These are phyloP conservation scores for Caloboletus inedulis DNA, from an alignment of 1,284 basidiomycete species.

Conservation along the genomic window DNA sequence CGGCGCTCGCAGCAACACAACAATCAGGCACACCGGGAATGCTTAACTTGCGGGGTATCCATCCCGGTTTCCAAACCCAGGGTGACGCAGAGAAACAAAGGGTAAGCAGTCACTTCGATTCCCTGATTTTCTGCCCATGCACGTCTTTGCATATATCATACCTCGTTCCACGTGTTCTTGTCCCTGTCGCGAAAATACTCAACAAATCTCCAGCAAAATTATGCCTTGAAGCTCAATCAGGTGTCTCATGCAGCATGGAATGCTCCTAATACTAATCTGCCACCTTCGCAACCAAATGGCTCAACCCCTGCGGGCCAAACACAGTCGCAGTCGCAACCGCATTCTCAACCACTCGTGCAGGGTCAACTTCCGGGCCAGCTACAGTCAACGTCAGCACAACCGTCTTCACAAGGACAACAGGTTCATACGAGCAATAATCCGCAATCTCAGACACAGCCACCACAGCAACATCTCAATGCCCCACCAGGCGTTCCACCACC, in stretches of 20 bases:
- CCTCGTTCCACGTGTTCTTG: not conserved
- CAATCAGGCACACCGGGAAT: conserved; percentile 59
- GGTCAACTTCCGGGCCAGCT: conserved; percentile 31
- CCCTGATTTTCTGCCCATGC: not conserved
- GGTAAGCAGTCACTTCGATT: conserved; percentile 44
- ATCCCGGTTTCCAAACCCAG: conserved; percentile 56
- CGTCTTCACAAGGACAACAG: conserved; percentile 39
- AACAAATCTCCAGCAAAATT: conserved; percentile 45
- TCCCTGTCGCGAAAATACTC: conserved; percentile 11
- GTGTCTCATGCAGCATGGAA: conserved; percentile 63
- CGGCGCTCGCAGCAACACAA: conserved; percentile 26
- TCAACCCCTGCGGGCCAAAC: conserved; percentile 29
- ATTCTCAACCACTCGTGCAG: conserved; percentile 28
- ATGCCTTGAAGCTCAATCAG: conserved; percentile 59
- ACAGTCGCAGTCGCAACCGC: conserved; percentile 30
- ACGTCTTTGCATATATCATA: not conserved
- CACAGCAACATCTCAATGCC: conserved; percentile 42
- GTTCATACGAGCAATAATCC: conserved; percentile 32
- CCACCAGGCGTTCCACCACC: conserved; percentile 56
- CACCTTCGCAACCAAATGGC: conserved; percentile 31
- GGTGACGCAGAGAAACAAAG: conserved; percentile 63
- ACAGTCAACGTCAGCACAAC: conserved; percentile 29
- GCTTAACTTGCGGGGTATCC: conserved; percentile 60
- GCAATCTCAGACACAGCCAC: conserved; percentile 25
- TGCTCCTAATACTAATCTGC: conserved; percentile 38